These are phyloP conservation scores for Coemansia sp. DNA, from an alignment of 192 early-diverging fungal species.

Conservation along the genomic window DNA sequence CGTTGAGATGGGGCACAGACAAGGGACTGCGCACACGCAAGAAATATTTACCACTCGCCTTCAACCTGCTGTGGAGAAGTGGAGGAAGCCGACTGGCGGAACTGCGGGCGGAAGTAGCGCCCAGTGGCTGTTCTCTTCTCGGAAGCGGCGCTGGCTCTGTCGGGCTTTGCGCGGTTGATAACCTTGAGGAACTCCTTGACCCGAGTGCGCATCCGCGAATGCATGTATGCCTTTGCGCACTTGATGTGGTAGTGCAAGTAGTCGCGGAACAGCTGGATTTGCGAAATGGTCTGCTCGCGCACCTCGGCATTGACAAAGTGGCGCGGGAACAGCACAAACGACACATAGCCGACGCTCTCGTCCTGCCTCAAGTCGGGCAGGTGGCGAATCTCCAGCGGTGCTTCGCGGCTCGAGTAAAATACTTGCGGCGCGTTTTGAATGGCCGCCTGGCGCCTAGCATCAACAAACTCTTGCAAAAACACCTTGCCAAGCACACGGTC, in stretches of 20 bases:
- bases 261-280: slow-evolving; percentile 95
- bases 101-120: slow-evolving; percentile 52
- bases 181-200: slow-evolving; percentile 97
- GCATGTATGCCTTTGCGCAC: slow-evolving; percentile 98
- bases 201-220: slow-evolving; percentile 92
- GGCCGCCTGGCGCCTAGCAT: slow-evolving; percentile 85
- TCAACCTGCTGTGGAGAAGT: slow-evolving; percentile 30
- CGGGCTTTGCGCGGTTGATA: slow-evolving; percentile 96
- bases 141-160: slow-evolving; percentile 54
- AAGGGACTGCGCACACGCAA: not conserved
- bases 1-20: not conserved
- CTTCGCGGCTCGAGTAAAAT: slow-evolving; percentile 83
- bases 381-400: slow-evolving; percentile 90
- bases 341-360: slow-evolving; percentile 89
- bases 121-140: slow-evolving; percentile 72
- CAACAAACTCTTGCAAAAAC: slow-evolving; percentile 99
- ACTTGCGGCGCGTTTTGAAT: slow-evolving; percentile 97
- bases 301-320: slow-evolving; percentile 71
- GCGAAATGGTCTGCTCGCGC: slow-evolving; percentile 87
- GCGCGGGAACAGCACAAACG: slow-evolving; percentile 95
- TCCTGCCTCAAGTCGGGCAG: slow-evolving; percentile 65
- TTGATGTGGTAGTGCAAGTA: slow-evolving; percentile 99
- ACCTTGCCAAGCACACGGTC: slow-evolving; percentile 94
- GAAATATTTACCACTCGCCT: slow-evolving; percentile 27
- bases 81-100: slow-evolving; percentile 40